Conservation (phyloP, 129 eudicot species). For the Tanacetum coccineum region DNA sequence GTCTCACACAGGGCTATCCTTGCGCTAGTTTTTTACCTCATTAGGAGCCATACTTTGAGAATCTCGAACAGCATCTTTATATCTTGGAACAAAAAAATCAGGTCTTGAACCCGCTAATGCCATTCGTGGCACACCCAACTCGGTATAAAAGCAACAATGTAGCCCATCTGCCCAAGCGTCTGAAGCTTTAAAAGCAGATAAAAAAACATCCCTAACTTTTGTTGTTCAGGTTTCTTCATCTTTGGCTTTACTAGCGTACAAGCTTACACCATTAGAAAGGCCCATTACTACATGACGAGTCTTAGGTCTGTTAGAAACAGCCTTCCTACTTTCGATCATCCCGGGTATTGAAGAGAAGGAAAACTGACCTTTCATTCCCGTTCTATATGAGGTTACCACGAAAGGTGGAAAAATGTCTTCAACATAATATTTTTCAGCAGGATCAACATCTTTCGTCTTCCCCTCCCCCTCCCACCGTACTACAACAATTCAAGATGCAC, state of each 20-base stretch:
- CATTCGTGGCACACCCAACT: slow-evolving; percentile 45
- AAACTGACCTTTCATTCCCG: slow-evolving; percentile 29
- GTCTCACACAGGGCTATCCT: slow-evolving; percentile 37
- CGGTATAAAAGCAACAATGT: slow-evolving; percentile 26
- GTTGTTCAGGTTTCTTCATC: slow-evolving; percentile 19
- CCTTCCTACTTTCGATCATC: slow-evolving; percentile 28
- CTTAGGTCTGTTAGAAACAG: slow-evolving; percentile 21
- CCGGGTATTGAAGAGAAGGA: slow-evolving; percentile 38
- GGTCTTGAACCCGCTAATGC: slow-evolving; percentile 62
- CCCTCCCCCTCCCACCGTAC: too few species aligned
- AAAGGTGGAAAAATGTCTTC: slow-evolving; percentile 12
- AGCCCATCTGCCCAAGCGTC: slow-evolving; percentile 22
- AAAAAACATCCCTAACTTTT: slow-evolving; percentile 36
- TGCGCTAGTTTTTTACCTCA: slow-evolving; percentile 42
- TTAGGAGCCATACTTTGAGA: slow-evolving; percentile 23
- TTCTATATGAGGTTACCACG: slow-evolving; percentile 21
- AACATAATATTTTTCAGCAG: slow-evolving; percentile 23
- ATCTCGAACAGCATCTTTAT: slow-evolving; percentile 25
- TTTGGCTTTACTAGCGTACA: slow-evolving; percentile 20
- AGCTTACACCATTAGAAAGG: slow-evolving; percentile 27
- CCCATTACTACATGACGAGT: slow-evolving; percentile 23
- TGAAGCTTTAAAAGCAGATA: slow-evolving; percentile 38
- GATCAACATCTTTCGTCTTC: too few species aligned
- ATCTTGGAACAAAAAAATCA: slow-evolving; percentile 37
- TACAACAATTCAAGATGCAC: too few species aligned